Conservation (phyloP, 176 grass and related monocot genomes). For the Musa beccarii region DNA sequence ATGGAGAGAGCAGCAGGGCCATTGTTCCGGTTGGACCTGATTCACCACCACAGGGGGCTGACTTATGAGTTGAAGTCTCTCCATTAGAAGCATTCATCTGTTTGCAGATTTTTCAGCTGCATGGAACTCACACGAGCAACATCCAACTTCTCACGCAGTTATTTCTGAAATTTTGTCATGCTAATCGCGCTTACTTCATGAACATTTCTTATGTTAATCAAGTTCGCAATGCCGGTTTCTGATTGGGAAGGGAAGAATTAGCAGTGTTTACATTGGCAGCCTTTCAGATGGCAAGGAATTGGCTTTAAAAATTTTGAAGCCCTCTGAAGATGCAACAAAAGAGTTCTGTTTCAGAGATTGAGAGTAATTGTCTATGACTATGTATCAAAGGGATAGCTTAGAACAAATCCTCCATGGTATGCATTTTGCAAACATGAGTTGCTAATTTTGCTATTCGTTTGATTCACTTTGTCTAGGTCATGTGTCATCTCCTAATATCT, state of each 20-base stretch:
- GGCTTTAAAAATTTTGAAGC: slow-evolving; percentile 80
- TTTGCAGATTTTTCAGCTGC: slow-evolving; percentile 49
- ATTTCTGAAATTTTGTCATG: slow-evolving; percentile 9
- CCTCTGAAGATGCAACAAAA: slow-evolving; percentile 57
- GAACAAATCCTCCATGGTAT: slow-evolving; percentile 83
- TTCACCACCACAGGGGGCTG: slow-evolving; percentile 41
- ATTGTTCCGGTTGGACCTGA: slow-evolving; percentile 9
- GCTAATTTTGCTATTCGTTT: not conserved
- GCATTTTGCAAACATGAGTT: not conserved
- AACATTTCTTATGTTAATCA: not conserved
- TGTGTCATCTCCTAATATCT: not conserved
- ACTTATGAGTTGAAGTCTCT: slow-evolving; percentile 52
- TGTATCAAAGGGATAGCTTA: slow-evolving; percentile 64
- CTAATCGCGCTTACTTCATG: too few species aligned
- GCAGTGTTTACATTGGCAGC: slow-evolving; percentile 67
- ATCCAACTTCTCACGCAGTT: slow-evolving; percentile 74
- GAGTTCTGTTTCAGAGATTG: slow-evolving; percentile 76
- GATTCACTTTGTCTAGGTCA: not conserved
- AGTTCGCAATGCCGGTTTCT: slow-evolving; percentile 48
- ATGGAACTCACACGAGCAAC: slow-evolving; percentile 64
- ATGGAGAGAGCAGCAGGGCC: slow-evolving; percentile 19
- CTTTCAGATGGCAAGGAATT: slow-evolving; percentile 42
- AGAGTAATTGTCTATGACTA: slow-evolving; percentile 73
- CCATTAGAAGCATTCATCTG: slow-evolving; percentile 57
- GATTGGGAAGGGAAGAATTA: slow-evolving; percentile 86